Evolutionary conservation across 352 stramenopile species (phyloP), one percentile per base, ranked within the genome.

Genomic region (Globisporangium heterothallicum): DNA sequence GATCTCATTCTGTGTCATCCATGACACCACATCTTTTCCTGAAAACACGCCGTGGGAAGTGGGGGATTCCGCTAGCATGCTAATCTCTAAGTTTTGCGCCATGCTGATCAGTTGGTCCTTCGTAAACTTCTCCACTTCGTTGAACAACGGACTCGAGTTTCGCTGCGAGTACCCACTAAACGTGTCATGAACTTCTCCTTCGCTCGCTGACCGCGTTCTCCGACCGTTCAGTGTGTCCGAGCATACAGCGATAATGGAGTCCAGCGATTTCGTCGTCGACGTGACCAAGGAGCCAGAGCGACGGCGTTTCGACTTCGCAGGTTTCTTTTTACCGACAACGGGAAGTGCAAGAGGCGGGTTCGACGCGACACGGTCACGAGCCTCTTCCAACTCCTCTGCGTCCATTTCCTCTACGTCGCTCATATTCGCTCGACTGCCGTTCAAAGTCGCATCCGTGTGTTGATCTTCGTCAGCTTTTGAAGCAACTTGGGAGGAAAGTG

Each of bases 1-100:
- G 30, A 91, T 86, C 56, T 90, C 77, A 48, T 87, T 89, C 46
- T 77, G 67, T 22, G 68, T 84, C 82, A 93, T 88, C 77, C 77
- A 91, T 9, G 68, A 60, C 21, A 92, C 65, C 6, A 82, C 60
- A 32, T 90, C 59, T 38, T 68, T 68, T 10, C 82, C 82, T 7
- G 73, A 74, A 56, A 90, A 89, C n/a, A 73, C 65, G 35, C 72
- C 72, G 6, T 69, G 51, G 0, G 56, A 59, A 21, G 57, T 69
- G 0, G 72, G 72, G 1, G 75, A 68, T 19, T 61, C 59, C 32
- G 63, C 49, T 14, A 82, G 13, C 65, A 88, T 69, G 42, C 66
- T 85, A 14, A 75, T 62, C 49, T 87, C 73, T 53, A 92, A 65
- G 46, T 86, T 92, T 35, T 87, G 74, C 2, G 78, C 78, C 61